A percentile compares a stretch with the other conserved stretches of the same genome.
Conservation (phyloP, 2,329 filamentous ascomycete genomes). For the Calonectria multiphialidica region DNA sequence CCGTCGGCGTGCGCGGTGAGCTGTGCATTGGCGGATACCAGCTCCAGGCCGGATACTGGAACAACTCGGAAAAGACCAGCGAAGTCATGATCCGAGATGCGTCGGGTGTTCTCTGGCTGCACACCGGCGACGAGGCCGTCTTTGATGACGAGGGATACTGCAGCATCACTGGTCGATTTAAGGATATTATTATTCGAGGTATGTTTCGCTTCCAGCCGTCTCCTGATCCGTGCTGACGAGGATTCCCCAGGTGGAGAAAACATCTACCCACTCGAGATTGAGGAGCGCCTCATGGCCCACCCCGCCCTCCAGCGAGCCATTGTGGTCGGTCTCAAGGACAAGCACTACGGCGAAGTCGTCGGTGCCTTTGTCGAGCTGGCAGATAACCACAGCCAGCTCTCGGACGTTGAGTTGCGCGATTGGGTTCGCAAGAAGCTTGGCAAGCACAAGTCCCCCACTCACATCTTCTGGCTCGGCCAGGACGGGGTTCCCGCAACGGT, state of each 20-base stretch:
- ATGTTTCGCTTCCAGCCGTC: slow-evolving; percentile 26
- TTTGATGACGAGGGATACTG: slow-evolving; percentile 78
- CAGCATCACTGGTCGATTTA: slow-evolving; percentile 80
- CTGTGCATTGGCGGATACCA: slow-evolving; percentile 85
- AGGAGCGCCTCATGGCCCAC: slow-evolving; percentile 77
- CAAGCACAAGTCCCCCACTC: slow-evolving; percentile 76
- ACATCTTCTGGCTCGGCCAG: slow-evolving; percentile 82
- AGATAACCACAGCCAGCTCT: slow-evolving; percentile 53
- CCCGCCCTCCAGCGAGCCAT: slow-evolving; percentile 72
- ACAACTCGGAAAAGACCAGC: slow-evolving; percentile 80
- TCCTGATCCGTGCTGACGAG: slow-evolving; percentile 35
- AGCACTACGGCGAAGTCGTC: slow-evolving; percentile 81
- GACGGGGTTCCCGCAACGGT: slow-evolving; percentile 66
- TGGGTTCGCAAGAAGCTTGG: slow-evolving; percentile 74
- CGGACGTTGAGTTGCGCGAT: slow-evolving; percentile 66
- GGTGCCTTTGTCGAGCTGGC: slow-evolving; percentile 69
- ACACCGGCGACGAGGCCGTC: slow-evolving; percentile 78
- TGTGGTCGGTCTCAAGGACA: slow-evolving; percentile 77
- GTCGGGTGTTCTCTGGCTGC: slow-evolving; percentile 69
- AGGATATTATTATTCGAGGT: slow-evolving; percentile 84
- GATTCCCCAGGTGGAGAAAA: slow-evolving; percentile 73
- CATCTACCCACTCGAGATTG: slow-evolving; percentile 80
- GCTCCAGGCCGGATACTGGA: slow-evolving; percentile 75
- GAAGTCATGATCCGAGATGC: slow-evolving; percentile 68
- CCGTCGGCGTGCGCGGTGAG: slow-evolving; percentile 77